Conservation (phyloP, 257 asterid species). For the Lycium barbarum region DNA sequence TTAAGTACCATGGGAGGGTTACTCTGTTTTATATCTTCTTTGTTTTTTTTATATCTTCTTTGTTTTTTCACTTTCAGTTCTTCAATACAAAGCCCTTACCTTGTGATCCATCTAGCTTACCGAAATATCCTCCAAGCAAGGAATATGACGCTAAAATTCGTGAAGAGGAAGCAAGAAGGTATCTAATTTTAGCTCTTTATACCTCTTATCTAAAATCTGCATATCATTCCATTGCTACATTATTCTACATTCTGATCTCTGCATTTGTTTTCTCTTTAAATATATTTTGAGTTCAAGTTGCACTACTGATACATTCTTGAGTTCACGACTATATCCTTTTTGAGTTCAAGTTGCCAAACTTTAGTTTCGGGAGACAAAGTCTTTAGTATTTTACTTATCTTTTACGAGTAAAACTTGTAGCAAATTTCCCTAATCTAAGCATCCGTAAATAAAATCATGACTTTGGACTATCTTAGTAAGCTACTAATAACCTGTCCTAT, state of each 20-base stretch:
- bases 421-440: background rate
- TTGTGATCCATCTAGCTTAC: slow-evolving; percentile 57
- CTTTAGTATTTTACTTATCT: background rate
- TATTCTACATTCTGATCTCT: background rate
- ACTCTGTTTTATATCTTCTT: background rate
- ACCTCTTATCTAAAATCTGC: background rate
- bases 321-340: background rate
- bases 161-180: slow-evolving; percentile 64
- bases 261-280: background rate
- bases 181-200: slow-evolving; percentile 18
- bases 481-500: background rate
- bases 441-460: background rate
- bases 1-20: background rate
- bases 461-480: background rate
- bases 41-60: background rate
- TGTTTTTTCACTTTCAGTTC: slow-evolving; percentile 45
- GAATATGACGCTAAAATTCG: slow-evolving; percentile 54
- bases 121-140: slow-evolving; percentile 62
- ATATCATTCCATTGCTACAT: background rate
- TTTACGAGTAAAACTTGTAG: background rate
- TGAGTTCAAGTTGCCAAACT: background rate
- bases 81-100: slow-evolving; percentile 56
- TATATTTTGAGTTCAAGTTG: background rate
- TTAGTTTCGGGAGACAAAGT: background rate
- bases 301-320: background rate